phyloP scores from a whole-genome alignment of 225 moss, liverwort and hornwort genomes.

The Sphagnum tenellum region DNA sequence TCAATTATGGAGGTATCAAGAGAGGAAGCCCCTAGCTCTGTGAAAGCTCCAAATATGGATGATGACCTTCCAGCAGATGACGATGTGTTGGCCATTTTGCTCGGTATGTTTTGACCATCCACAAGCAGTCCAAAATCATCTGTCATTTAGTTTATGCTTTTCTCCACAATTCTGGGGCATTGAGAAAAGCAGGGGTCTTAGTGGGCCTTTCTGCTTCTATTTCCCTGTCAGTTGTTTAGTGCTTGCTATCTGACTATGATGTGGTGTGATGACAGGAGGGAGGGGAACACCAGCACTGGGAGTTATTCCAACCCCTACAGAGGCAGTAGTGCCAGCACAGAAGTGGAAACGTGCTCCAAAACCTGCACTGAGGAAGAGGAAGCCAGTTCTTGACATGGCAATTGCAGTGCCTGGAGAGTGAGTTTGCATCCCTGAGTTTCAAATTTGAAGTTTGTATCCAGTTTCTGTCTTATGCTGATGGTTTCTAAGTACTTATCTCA shows the following conservation, averaged over 20 bases:
- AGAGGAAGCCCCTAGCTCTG: constrained; percentile 10
- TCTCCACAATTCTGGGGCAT: no score
- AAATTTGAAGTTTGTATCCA: no score
- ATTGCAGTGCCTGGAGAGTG: constrained; percentile 89
- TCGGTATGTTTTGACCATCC: constrained; percentile 41
- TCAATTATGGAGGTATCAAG: constrained; percentile 29
- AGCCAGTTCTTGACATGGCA: constrained; percentile 64
- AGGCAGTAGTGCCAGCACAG: constrained; percentile 30
- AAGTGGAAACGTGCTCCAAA: constrained; percentile 47
- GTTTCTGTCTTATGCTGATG: no score
- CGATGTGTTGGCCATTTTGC: constrained; percentile 75
- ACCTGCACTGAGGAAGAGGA: constrained; percentile 70
- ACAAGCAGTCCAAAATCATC: no score
- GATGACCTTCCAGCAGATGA: constrained; percentile 75
- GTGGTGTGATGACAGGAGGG: constrained; percentile 26
- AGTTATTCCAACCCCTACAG: constrained; percentile 66
- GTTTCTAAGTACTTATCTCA: no score
- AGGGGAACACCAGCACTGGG: constrained; percentile 60
- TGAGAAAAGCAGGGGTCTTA: no score
- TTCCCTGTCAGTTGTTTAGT: no score
- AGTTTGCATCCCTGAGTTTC: constrained; percentile 13
- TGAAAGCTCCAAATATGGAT: constrained; percentile 9
- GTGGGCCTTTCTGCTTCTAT: no score
- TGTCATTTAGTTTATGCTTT: no score
- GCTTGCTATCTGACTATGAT: no score